Conservation (phyloP, 257 asterid genomes). For the Gardenia jasminoides region DNA sequence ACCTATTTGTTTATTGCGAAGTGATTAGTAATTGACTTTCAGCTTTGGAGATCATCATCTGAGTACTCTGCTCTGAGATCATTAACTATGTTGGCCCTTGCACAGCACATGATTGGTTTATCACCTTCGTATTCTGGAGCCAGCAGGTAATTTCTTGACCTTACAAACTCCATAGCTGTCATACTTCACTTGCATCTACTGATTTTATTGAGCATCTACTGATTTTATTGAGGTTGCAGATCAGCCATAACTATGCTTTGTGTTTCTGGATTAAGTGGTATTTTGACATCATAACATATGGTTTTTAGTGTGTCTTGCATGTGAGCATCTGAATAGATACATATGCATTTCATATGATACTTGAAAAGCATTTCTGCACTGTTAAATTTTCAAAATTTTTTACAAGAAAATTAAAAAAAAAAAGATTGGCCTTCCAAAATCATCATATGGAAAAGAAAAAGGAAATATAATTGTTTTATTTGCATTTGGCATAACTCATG, state of each 20-base stretch:
- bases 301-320: background rate
- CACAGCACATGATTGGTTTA: constrained; percentile 86
- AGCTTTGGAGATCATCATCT: constrained; percentile 95
- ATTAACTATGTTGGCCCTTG: constrained; percentile 92
- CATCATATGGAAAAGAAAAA: too few relatives aligned
- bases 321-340: background rate
- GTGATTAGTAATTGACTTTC: constrained; percentile 35
- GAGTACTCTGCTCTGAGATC: constrained; percentile 95
- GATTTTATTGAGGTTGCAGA: background rate
- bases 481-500: too few relatives aligned
- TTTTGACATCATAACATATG: background rate
- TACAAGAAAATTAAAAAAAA: too few relatives aligned
- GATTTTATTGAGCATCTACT: background rate
- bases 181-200: too few relatives aligned
- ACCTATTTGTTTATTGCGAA: constrained; percentile 24
- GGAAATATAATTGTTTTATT: too few relatives aligned
- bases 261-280: background rate
- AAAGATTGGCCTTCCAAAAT: too few relatives aligned
- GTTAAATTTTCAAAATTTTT: too few relatives aligned
- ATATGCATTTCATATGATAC: background rate
- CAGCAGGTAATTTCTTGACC: constrained; percentile 55
- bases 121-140: constrained; percentile 75
- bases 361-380: too few relatives aligned
- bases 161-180: background rate
- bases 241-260: background rate